A percentile compares a stretch with the other conserved stretches of the same genome.
Conservation (phyloP, 371 early-diverging fungal species). For the Nematocida sp. region DNA sequence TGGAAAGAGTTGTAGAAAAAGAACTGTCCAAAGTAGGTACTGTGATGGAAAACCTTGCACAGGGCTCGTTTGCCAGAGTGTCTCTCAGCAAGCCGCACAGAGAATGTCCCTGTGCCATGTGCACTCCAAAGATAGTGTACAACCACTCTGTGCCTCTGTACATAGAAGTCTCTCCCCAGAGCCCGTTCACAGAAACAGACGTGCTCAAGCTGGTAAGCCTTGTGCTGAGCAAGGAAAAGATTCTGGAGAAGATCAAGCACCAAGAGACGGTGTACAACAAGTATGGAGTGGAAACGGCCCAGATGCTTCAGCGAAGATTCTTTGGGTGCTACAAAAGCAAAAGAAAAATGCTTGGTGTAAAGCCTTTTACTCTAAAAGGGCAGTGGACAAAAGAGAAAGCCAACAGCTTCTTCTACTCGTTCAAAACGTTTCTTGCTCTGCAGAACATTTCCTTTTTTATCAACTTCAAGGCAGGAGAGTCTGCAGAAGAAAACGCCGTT, state of each 20-base stretch:
- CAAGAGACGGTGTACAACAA: conserved; percentile 23
- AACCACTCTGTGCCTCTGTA: background rate
- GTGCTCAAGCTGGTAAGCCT: background rate
- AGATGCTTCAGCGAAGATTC: conserved; percentile 15
- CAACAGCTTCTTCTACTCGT: conserved; percentile 27
- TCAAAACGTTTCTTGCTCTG: conserved; percentile 31
- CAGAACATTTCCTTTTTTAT: conserved; percentile 28
- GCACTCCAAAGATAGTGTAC: background rate
- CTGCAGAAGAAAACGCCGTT: background rate
- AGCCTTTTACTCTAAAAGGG: conserved; percentile 44
- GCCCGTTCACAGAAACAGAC: background rate
- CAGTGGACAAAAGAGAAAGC: conserved; percentile 46
- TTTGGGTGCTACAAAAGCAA: conserved; percentile 46
- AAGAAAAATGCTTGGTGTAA: conserved; percentile 22
- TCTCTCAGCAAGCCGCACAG: background rate
- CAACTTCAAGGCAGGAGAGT: background rate
- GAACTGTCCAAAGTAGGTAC: background rate
- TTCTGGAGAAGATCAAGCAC: conserved; percentile 18
- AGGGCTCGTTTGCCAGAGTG: background rate
- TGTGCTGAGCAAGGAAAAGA: conserved; percentile 13
- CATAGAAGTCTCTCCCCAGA: background rate
- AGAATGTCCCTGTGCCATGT: background rate
- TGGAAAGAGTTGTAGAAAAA: conserved; percentile 4
- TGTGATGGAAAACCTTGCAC: conserved; percentile 28
- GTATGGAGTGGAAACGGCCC: conserved; percentile 5